Evolutionary conservation across 2,329 filamentous ascomycete species (phyloP).

Genomic region (Fusarium humuli): DNA sequence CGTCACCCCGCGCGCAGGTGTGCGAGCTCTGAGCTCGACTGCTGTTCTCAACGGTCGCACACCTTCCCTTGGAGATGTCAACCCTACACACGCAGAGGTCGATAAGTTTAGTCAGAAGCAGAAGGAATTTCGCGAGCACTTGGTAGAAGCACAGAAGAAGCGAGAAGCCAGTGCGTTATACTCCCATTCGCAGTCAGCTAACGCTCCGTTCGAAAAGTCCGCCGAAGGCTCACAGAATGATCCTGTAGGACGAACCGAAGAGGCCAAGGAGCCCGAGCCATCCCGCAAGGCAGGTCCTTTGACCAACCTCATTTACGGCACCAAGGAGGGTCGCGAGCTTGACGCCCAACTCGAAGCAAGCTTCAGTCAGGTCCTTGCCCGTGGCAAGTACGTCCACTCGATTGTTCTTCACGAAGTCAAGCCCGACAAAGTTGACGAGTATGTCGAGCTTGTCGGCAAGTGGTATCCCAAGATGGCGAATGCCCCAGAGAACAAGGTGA

Average conservation of each 20-base stretch:
- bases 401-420: conserved; percentile 97
- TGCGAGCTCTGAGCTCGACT: conserved; percentile 70
- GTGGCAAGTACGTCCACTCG: conserved; percentile 98
- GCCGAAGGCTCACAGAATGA: conserved; percentile 53
- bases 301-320: conserved; percentile 94
- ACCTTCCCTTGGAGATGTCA: conserved; percentile 88
- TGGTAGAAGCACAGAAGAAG: conserved; percentile 81
- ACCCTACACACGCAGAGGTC: conserved; percentile 72
- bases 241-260: conserved; percentile 59
- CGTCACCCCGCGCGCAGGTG: conserved; percentile 59
- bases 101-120: conserved; percentile 85
- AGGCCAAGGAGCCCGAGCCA: conserved; percentile 66
- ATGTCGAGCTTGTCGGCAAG: conserved; percentile 85
- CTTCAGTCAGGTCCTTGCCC: conserved; percentile 93
- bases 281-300: conserved; percentile 78
- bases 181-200: conserved; percentile 55
- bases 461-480: conserved; percentile 94
- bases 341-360: conserved; percentile 96
- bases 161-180: conserved; percentile 83
- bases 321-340: conserved; percentile 91
- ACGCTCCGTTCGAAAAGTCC: conserved; percentile 58
- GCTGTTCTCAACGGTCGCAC: conserved; percentile 59
- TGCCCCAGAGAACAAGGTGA: conserved; percentile 88
- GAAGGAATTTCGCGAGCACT: conserved; percentile 85
- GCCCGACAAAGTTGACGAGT: conserved; percentile 95